phyloP scores from a whole-genome alignment of 768 basidiomycete genomes.

The Hirschioporus abietinus region DNA sequence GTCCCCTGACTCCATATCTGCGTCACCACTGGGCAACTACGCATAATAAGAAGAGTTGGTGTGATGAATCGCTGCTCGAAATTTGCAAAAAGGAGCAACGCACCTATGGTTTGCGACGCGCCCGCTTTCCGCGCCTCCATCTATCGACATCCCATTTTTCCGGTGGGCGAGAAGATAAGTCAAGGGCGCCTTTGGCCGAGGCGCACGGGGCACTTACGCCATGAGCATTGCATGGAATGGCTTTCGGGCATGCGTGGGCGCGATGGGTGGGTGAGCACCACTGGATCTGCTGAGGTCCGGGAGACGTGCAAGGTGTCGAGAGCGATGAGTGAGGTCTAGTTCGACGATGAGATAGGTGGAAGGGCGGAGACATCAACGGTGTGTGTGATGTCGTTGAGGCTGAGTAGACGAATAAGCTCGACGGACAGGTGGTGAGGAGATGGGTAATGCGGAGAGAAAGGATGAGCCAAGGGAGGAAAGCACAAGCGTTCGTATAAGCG shows the following conservation, averaged over 20 bases:
- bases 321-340: slow-evolving; percentile 42
- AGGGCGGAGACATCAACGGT: slow-evolving; percentile 30
- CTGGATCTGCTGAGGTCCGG: slow-evolving; percentile 25
- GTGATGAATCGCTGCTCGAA: slow-evolving; percentile 9
- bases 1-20: slow-evolving; percentile 19
- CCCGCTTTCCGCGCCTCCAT: slow-evolving; percentile 51
- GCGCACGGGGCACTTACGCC: neutral
- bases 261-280: slow-evolving; percentile 47
- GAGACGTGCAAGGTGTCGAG: slow-evolving; percentile 34
- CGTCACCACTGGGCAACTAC: slow-evolving; percentile 16
- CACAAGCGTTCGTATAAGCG: neutral
- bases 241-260: slow-evolving; percentile 35
- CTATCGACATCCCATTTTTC: slow-evolving; percentile 49
- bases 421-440: neutral
- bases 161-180: slow-evolving; percentile 22
- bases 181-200: slow-evolving; percentile 23
- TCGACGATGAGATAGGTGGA: slow-evolving; percentile 35
- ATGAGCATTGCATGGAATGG: slow-evolving; percentile 19
- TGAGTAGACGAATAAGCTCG: slow-evolving; percentile 5
- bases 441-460: neutral
- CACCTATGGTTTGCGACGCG: slow-evolving; percentile 33
- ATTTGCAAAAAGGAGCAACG: slow-evolving; percentile 9
- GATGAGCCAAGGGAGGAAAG: neutral
- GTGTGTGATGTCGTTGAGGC: neutral
- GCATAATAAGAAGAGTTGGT: slow-evolving; percentile 8